Base-by-base conservation (phyloP, 2,329 filamentous ascomycete species). In the Xylaria sp. region DNA sequence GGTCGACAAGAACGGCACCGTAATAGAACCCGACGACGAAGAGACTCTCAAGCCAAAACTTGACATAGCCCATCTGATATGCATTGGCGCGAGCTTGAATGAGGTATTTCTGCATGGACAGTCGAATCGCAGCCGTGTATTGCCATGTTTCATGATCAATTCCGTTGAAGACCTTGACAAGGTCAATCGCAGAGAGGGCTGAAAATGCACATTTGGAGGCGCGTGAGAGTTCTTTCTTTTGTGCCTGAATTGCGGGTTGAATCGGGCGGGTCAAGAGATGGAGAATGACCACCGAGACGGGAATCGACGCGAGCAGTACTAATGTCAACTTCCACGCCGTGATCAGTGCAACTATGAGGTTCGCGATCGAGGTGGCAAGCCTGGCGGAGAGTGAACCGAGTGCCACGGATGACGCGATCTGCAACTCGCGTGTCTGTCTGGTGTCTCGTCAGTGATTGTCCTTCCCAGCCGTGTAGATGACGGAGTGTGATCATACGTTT, bases 11-110 rank as follows among this genome's bases (percentile, higher is more conserved):
- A 1, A 88, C 83, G 33, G 91, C 87, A 0, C 94, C 94, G 74
- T 94, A 97, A 89, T 93, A 97, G 76, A 98, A 98, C 0, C 94
- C 94, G 66, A 94, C 87, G 0, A 97, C 91, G 73, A 98, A 98
- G 78, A 98, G 90, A 1, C 85, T 85, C 3, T 94, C 86, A 36
- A 91, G 90, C 82, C 94, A 90, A 73, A 97, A 88, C 56, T 91
- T 90, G 61, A 93, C 86, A 57, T 92, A 87, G 0, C 90, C 90
- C 76, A 92, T 89, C 76, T 97, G 94, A 2, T 90, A 78, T 0
- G 92, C 89, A 72, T 90, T 92, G 18, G 89, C 85, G 55, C 88
- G 85, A 0, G 91, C 91, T 76, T 95, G 92, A 18, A 86, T 82
- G 12, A 89, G 81, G 73, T 94, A 97, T 62, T 87, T 86, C 1